Evolutionary conservation across 2,329 filamentous ascomycete species (phyloP), one percentile per base, ranked within the genome.

Genomic region (Penicillium sp.): DNA sequence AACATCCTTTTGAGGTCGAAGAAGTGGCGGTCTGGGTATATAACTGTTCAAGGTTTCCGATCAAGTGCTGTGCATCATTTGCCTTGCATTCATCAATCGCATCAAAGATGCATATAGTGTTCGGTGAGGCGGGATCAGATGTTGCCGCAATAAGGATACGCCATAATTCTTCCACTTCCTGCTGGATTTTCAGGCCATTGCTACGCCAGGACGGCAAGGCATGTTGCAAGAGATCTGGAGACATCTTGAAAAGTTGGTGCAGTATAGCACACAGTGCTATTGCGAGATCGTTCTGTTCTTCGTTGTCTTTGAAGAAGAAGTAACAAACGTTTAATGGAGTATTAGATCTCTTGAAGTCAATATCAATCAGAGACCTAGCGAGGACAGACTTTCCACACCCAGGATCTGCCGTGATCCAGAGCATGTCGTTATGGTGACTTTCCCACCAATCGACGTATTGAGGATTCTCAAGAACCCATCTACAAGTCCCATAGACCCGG

Each of bases 251-350:
- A 1, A 79, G 56, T 30, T 78, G 75, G n/a, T 68, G 71, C 4
- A 79, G 43, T 0, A 78, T 61, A 21, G 65, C 68, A 28, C 68
- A 66, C 0, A 78, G 40, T 11, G 74, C 74, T 12, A 58, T 59
- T 4, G 61, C 28, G 9, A 48, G 67, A 16, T 58, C 71, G 43
- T 77, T 72, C 20, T 74, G 68, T 4, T 68, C 62, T 24, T 68
- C 69, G 48, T 68, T 66, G n/a, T 77, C 74, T 35, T 77, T 77
- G 65, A 78, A 78, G 61, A 78, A 79, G 63, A 77, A 79, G 52
- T 77, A 78, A 49, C 71, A 75, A 3, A 62, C 64, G 1, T 9
- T 54, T 16, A 28, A 28, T 0, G 63, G 70, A 20, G 43, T 43
- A 33, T 12, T 18, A 18, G 61, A 63, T 35, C 6, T 35, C 14